Conservation (phyloP, 495 filamentous ascomycete species). For the Lichina pygmaea region DNA sequence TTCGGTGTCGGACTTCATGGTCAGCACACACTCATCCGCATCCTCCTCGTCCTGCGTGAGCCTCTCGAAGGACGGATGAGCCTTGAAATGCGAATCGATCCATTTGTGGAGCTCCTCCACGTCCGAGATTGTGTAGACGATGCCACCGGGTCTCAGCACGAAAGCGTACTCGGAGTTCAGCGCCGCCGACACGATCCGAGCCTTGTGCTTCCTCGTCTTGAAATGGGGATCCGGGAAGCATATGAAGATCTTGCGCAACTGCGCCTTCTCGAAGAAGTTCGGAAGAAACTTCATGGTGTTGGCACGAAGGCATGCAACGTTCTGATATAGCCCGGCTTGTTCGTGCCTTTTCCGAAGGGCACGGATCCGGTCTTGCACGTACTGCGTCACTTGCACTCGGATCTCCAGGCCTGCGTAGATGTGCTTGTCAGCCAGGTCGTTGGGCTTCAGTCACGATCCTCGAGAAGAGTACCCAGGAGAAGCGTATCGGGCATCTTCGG, state of each 20-base stretch:
- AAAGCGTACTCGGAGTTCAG: conserved; percentile 87
- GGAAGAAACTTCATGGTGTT: conserved; percentile 98
- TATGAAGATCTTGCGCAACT: conserved; percentile 77
- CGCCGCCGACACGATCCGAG: conserved; percentile 63
- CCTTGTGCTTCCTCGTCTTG: conserved; percentile 91
- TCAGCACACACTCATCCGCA: conserved; percentile 42
- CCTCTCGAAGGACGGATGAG: conserved; percentile 37
- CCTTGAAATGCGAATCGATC: conserved; percentile 69
- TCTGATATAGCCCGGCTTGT: conserved; percentile 39
- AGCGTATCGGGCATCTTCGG: conserved; percentile 57
- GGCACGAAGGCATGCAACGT: conserved; percentile 60
- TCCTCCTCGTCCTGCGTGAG: conserved; percentile 12
- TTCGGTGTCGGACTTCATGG: conserved; percentile 76
- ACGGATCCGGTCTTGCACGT: conserved; percentile 58
- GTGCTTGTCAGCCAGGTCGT: neutral
- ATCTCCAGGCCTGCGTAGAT: conserved; percentile 47
- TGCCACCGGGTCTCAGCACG: conserved; percentile 52
- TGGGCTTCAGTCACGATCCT: neutral
- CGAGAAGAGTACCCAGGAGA: conserved; percentile 31
- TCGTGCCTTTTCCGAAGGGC: conserved; percentile 46
- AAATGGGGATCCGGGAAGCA: conserved; percentile 98
- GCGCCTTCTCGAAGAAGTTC: conserved; percentile 57
- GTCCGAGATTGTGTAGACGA: conserved; percentile 89
- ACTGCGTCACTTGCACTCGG: conserved; percentile 64
- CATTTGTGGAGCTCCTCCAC: conserved; percentile 82